phyloP scores from a whole-genome alignment of 441 rosid species.

The Croton setiger region DNA sequence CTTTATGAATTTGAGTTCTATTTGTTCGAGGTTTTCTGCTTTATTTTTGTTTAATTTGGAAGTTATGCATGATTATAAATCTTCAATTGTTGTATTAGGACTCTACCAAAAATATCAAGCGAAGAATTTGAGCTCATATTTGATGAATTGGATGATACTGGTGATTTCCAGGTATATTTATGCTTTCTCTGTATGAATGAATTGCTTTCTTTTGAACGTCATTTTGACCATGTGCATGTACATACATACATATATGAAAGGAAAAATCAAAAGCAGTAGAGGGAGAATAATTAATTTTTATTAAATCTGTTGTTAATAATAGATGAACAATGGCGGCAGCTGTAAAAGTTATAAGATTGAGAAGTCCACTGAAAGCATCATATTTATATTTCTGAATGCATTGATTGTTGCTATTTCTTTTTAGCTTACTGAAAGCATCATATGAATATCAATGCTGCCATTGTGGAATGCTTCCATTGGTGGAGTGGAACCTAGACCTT shows the following conservation, averaged over 20 bases:
- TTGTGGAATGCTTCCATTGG: too few species aligned
- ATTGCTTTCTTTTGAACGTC: not conserved
- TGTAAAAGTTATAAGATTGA: not conserved
- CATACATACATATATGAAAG: not conserved
- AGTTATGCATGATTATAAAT: constrained; percentile 14
- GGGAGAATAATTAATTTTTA: not conserved
- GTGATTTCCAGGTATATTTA: constrained; percentile 77
- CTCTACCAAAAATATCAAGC: constrained; percentile 77
- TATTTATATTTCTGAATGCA: not conserved
- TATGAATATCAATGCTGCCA: too few species aligned
- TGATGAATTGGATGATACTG: constrained; percentile 86
- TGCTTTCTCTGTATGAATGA: constrained; percentile 11
- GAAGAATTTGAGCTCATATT: constrained; percentile 91
- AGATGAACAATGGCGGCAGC: not conserved
- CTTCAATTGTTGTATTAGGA: constrained; percentile 40
- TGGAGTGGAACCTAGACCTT: not conserved
- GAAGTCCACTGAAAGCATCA: not conserved
- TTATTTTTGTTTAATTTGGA: constrained; percentile 15
- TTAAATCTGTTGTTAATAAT: not conserved
- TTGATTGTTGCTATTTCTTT: not conserved
- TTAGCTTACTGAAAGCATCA: not conserved
- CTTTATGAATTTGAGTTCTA: not conserved
- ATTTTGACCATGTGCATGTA: not conserved
- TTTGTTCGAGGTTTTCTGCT: constrained; percentile 4
- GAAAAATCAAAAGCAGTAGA: not conserved